These are phyloP conservation scores for Hypoxylon lenormandii DNA, from an alignment of 495 filamentous ascomycete genomes.

Conservation along the genomic window DNA sequence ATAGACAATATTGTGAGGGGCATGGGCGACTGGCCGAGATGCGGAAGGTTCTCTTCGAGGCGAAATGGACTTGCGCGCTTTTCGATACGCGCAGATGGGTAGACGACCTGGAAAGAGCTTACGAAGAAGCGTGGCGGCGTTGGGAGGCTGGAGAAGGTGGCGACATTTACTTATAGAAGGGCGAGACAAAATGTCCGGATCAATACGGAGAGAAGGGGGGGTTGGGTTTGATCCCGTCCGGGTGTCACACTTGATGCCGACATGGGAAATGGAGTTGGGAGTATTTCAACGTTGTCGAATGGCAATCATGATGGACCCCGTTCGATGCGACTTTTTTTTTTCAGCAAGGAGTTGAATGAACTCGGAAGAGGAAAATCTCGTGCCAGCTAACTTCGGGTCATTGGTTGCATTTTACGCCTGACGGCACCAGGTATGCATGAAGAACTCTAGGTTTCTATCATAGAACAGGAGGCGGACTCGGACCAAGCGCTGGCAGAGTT, in stretches of 20 bases:
- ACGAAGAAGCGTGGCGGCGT: conserved; percentile 84
- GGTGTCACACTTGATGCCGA: conserved; percentile 5
- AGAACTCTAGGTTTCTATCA: conserved; percentile 37
- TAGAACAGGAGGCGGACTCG: conserved; percentile 51
- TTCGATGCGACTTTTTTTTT: conserved; percentile 8
- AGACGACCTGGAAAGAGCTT: conserved; percentile 86
- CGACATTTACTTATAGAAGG: conserved; percentile 77
- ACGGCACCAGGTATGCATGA: conserved; percentile 24
- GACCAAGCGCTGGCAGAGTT: conserved; percentile 55
- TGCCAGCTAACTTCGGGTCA: conserved; percentile 7
- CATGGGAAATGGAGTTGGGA: conserved; percentile 11
- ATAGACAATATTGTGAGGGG: conserved; percentile 66
- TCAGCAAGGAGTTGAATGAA: conserved; percentile 32
- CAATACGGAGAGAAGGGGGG: neutral
- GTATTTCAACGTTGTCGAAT: conserved; percentile 1
- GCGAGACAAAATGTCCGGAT: conserved; percentile 6
- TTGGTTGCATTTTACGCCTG: conserved; percentile 30
- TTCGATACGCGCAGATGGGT: conserved; percentile 97
- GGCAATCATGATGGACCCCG: neutral
- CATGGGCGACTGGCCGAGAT: conserved; percentile 77
- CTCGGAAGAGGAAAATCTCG: conserved; percentile 1
- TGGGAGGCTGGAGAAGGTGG: conserved; percentile 90
- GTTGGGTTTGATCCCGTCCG: conserved; percentile 4
- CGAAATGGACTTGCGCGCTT: conserved; percentile 82
- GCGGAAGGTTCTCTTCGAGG: conserved; percentile 81